Percentiles rank a stretch among this genome's conserved stretches.
Conservation (phyloP, 1,284 basidiomycete genomes). For the Papiliotrema laurentii region DNA sequence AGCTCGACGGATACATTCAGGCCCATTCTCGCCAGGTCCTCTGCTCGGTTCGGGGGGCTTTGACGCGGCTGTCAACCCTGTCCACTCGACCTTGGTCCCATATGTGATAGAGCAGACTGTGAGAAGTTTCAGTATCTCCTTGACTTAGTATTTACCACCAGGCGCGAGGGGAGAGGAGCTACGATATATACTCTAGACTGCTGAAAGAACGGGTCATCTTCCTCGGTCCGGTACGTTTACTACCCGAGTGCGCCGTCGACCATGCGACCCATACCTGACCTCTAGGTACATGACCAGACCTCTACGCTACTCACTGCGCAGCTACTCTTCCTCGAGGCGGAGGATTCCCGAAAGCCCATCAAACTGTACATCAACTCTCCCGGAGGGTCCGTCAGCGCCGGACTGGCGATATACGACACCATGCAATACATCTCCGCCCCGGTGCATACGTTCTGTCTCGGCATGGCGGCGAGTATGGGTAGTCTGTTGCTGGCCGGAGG, state of each 20-base stretch:
- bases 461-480: constrained; percentile 90
- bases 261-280: background rate
- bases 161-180: constrained; percentile 87
- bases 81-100: constrained; percentile 8
- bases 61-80: constrained; percentile 7
- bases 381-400: constrained; percentile 87
- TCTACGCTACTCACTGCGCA: constrained; percentile 82
- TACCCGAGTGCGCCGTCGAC: constrained; percentile 3
- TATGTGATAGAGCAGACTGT: constrained; percentile 85
- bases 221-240: constrained; percentile 71
- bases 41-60: constrained; percentile 4
- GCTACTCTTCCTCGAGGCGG: constrained; percentile 87
- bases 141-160: constrained; percentile 40
- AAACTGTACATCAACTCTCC: constrained; percentile 93
- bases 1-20: background rate
- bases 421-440: constrained; percentile 81
- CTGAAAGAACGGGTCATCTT: constrained; percentile 88
- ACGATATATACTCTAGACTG: constrained; percentile 89
- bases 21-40: background rate
- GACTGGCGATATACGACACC: constrained; percentile 91
- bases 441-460: constrained; percentile 90
- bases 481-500: constrained; percentile 81
- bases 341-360: constrained; percentile 84
- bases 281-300: constrained; percentile 74
- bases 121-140: constrained; percentile 22